Base-by-base conservation (phyloP, 1,139 yeast species). In the Nakaseomyces sp. region DNA sequence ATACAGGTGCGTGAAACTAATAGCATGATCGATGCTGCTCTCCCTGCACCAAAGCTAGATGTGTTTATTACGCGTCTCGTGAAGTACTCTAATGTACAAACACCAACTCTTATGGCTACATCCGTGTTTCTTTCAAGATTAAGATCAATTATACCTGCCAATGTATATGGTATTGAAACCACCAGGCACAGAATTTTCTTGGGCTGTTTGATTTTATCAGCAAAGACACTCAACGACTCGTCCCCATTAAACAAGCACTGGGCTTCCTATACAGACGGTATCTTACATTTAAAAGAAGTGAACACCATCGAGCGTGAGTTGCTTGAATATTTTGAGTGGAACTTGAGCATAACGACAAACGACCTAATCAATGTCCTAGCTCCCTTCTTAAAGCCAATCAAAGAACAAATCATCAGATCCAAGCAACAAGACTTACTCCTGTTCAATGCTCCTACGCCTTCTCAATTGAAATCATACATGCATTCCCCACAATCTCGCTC, bases 221-320 rank as follows among this genome's bases (percentile, higher is more conserved):
- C 97, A 19, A 91, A 91, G 68, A 81, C 81, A 51, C 74, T 89
- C 51, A 91, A 91, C 65, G 98, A 91, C 67, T 81, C 95, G 3
- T 81, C 93, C 15, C 98, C 97, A 42, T 75, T 89, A 64, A 91
- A 91, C 67, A 88, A 83, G 67, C 96, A 89, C 69, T 91, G 98
- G 98, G 82, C 95, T 13, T 74, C 77, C 48, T 89, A 88, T 69
- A 87, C 97, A 12, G 79, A 81, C 61, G 96, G 96, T 1, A 70
- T 91, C 46, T 74, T 91, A 52, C 63, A 79, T 20, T 68, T 84
- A 41, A 73, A 73, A 24, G 97, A 91, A 59, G 89, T 91, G 47
- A 91, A 91, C 65, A 78, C 88, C 60, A 86, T 94, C 58, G 98
- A 91, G 67, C 73, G 88, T 53, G 97, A 91, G 66, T 71, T 91